Percentiles rank a stretch among this genome's conserved stretches.
These are phyloP conservation scores for Malus sieversii DNA, from an alignment of 306 rosid genomes.

Conservation along the genomic window DNA sequence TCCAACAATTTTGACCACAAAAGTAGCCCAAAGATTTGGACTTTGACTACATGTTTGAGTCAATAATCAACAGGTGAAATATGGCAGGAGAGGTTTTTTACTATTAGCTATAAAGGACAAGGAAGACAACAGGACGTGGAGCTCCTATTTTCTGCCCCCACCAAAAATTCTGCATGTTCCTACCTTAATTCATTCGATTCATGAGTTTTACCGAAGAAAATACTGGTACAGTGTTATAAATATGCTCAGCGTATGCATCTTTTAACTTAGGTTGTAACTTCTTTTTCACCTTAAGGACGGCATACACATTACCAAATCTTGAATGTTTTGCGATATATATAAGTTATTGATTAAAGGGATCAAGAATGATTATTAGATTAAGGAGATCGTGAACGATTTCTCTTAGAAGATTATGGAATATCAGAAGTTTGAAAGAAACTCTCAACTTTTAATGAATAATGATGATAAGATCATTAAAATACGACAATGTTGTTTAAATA, in stretches of 20 bases:
- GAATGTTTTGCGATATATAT: background rate
- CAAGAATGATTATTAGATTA: too few species aligned
- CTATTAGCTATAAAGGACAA: conserved; percentile 41
- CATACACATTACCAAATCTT: background rate
- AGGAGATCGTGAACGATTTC: too few species aligned
- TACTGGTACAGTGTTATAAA: background rate
- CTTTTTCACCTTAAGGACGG: background rate
- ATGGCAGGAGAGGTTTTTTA: conserved; percentile 24
- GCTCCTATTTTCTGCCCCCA: conserved; percentile 39
- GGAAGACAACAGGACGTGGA: conserved; percentile 38
- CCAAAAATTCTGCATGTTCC: conserved; percentile 34
- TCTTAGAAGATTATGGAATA: too few species aligned
- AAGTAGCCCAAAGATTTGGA: too few species aligned
- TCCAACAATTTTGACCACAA: too few species aligned
- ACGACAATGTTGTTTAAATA: too few species aligned
- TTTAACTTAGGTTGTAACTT: background rate
- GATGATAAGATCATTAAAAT: too few species aligned
- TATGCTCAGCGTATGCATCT: background rate
- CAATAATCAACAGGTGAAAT: conserved; percentile 1
- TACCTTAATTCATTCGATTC: background rate
- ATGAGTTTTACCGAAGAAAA: background rate
- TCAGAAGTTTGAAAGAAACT: too few species aligned
- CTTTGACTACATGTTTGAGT: too few species aligned
- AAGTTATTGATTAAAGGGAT: too few species aligned
- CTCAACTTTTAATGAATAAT: too few species aligned